Conservation (phyloP, 768 basidiomycete species). For the Boletus rubropictus region DNA sequence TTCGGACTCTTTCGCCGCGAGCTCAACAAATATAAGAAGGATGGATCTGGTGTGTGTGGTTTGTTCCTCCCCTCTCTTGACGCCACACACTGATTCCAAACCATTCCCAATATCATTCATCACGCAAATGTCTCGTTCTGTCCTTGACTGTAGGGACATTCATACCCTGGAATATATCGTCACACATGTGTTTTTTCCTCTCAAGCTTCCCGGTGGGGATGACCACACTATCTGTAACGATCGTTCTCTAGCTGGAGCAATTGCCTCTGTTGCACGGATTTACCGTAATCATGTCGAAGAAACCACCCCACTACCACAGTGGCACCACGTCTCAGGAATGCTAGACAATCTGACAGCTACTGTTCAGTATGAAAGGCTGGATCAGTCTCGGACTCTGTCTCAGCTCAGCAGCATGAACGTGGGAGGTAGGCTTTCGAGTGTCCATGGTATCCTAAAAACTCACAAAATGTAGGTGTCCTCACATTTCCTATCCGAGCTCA, state of each 20-base stretch:
- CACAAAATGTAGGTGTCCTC: conserved; percentile 29
- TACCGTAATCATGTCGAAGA: conserved; percentile 14
- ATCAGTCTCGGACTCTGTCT: conserved; percentile 4
- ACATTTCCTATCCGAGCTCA: conserved; percentile 39
- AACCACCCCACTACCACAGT: conserved; percentile 19
- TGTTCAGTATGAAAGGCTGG: not conserved
- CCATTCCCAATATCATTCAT: not conserved
- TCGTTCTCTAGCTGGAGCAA: conserved; percentile 19
- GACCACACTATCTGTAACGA: conserved; percentile 29
- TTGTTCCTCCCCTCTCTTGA: not conserved
- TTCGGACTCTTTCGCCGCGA: conserved; percentile 3
- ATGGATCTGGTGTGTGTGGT: not conserved
- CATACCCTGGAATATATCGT: conserved; percentile 28
- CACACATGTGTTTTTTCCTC: conserved; percentile 41
- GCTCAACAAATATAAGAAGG: not conserved
- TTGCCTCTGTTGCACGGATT: conserved; percentile 14
- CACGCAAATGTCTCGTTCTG: conserved; percentile 3
- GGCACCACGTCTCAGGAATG: conserved; percentile 32
- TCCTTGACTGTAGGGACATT: not conserved
- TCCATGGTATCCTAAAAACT: not conserved
- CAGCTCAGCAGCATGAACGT: conserved; percentile 17
- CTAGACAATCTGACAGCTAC: conserved; percentile 19
- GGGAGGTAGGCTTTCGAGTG: conserved; percentile 11
- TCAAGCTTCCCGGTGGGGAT: conserved; percentile 34
- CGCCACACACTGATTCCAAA: not conserved